These are phyloP conservation scores for Planoprotostelium fungivorum DNA, from an alignment of 78 protist genomes.

Conservation along the genomic window DNA sequence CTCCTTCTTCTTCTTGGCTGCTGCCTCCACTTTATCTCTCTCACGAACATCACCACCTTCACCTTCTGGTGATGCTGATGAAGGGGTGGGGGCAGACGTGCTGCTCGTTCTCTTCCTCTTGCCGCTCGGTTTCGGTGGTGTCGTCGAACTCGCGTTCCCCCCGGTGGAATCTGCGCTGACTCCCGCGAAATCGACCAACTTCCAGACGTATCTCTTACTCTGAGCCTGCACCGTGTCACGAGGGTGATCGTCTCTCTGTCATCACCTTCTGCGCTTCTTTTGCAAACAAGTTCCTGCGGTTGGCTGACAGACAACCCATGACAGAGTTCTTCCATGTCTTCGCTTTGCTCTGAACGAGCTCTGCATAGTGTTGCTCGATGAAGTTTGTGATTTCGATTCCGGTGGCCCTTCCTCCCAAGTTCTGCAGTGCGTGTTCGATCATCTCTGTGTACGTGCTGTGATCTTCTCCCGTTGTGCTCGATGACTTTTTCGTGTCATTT, in stretches of 20 bases:
- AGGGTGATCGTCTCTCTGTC: neutral
- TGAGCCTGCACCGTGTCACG: neutral
- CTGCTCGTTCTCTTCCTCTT: neutral
- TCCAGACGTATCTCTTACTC: neutral
- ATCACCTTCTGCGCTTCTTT: neutral
- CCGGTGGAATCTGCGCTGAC: too few relatives aligned
- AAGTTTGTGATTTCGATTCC: neutral
- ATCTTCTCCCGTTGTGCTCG: neutral
- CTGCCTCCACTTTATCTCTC: neutral
- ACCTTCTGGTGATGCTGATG: neutral
- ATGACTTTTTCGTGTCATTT: too few relatives aligned
- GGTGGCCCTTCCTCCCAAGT: neutral
- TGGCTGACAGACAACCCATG: neutral
- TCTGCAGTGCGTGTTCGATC: neutral
- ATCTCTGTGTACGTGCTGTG: neutral
- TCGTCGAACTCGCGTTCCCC: too few relatives aligned
- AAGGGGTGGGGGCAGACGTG: neutral
- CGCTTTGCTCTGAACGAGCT: neutral
- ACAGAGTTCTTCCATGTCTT: neutral
- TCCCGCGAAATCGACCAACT: too few relatives aligned
- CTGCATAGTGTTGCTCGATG: neutral
- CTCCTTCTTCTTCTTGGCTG: neutral
- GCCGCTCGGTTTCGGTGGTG: neutral
- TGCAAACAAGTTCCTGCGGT: neutral
- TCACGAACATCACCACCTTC: too few relatives aligned